Evolutionary conservation across 352 stramenopile genomes (phyloP).

Genomic region (Blastocystis sp.): DNA sequence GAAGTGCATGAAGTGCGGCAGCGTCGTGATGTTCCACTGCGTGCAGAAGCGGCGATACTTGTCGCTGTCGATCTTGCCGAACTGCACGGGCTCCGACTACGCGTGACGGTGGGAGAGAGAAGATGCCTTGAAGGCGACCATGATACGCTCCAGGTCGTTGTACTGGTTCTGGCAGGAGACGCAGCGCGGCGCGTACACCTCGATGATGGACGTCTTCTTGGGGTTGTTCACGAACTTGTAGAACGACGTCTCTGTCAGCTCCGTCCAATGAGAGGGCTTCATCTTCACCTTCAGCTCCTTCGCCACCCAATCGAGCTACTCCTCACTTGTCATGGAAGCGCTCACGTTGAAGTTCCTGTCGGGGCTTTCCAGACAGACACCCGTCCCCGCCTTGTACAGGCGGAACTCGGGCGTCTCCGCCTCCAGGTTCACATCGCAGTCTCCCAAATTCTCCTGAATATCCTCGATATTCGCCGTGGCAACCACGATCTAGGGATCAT

Average conservation of each 20-base stretch:
- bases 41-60: conserved; percentile 25
- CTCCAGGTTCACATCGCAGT: conserved; percentile 27
- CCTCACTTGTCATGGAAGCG: background rate
- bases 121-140: conserved; percentile 26
- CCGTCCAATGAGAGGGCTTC: conserved; percentile 36
- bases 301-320: conserved; percentile 15
- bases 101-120: background rate
- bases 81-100: conserved; percentile 53
- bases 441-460: background rate
- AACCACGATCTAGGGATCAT: conserved; percentile 19
- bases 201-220: conserved; percentile 24
- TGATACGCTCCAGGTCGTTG: conserved; percentile 45
- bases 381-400: conserved; percentile 36
- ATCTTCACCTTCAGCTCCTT: conserved; percentile 58
- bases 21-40: conserved; percentile 40
- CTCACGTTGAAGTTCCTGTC: conserved; percentile 14
- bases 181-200: conserved; percentile 46
- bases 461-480: background rate
- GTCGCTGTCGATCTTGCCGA: conserved; percentile 60
- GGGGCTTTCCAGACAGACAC: conserved; percentile 32
- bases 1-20: conserved; percentile 42
- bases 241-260: conserved; percentile 26
- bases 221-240: conserved; percentile 46
- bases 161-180: conserved; percentile 57
- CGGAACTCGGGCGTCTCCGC: conserved; percentile 30